Percentiles rank a stretch among this genome's conserved stretches.
These are phyloP conservation scores for Aspergillus tamarii DNA, from an alignment of 2,329 filamentous ascomycete genomes.

Conservation along the genomic window DNA sequence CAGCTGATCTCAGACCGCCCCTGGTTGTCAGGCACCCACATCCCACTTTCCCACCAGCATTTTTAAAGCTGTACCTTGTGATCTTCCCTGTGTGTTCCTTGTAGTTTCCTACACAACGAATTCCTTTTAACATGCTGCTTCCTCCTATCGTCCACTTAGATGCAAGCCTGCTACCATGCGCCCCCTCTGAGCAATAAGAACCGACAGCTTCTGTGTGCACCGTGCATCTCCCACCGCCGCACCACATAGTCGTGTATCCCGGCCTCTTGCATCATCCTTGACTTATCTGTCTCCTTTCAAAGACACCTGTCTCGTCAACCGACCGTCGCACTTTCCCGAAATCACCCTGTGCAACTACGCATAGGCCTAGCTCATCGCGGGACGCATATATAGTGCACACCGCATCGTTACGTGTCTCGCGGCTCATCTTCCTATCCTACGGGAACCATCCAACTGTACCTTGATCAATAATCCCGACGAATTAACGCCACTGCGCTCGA, in stretches of 20 bases:
- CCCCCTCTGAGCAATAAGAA: constrained; percentile 22
- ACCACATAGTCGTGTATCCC: constrained; percentile 4
- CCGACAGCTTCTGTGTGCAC: constrained; percentile 15
- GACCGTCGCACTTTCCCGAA: constrained; percentile 6
- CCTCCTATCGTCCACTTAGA: constrained; percentile 24
- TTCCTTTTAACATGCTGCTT: constrained; percentile 16
- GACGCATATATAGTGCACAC: constrained; percentile 12
- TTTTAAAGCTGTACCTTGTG: constrained; percentile 7
- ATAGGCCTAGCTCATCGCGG: constrained; percentile 10
- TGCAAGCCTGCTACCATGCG: constrained; percentile 25
- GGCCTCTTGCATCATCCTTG: not conserved
- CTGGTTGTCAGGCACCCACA: constrained; percentile 10
- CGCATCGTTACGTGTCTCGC: constrained; percentile 18
- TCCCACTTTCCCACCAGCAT: constrained; percentile 9
- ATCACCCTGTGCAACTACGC: constrained; percentile 6
- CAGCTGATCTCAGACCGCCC: constrained; percentile 23
- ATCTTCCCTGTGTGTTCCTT: constrained; percentile 1
- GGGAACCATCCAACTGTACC: constrained; percentile 1
- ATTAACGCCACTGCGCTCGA: not conserved
- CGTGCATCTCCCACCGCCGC: constrained; percentile 19
- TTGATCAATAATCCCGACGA: not conserved
- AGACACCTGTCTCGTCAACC: constrained; percentile 14
- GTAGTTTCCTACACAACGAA: constrained; percentile 6
- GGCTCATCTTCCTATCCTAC: constrained; percentile 10
- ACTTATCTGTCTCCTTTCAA: constrained; percentile 4